Conservation (phyloP, 805 yeast genomes). For the Cyberlindnera petersonii region DNA sequence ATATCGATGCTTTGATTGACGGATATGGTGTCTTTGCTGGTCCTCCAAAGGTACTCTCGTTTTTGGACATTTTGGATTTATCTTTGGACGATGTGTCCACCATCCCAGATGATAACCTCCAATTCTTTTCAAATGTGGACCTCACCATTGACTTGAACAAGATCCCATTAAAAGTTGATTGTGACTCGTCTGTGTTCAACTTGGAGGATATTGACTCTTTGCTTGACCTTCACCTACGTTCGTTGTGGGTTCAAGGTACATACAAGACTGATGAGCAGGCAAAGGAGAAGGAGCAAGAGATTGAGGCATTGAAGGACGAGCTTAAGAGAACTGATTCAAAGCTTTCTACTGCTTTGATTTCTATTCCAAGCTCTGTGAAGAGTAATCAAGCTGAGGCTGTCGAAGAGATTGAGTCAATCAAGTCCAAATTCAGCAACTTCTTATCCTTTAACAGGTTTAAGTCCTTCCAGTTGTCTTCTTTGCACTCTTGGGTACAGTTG, state of each 20-base stretch:
- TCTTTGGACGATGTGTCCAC: conserved; percentile 42
- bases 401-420: conserved; percentile 27
- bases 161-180: conserved; percentile 29
- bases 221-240: conserved; percentile 28
- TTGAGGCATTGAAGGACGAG: conserved; percentile 17
- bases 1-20: conserved; percentile 51
- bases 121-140: conserved; percentile 28
- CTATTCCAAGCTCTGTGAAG: conserved; percentile 18
- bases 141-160: conserved; percentile 40
- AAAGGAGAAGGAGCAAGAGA: conserved; percentile 15
- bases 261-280: conserved; percentile 22
- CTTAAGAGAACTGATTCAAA: conserved; percentile 16
- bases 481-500: conserved; percentile 81
- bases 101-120: conserved; percentile 14
- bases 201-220: conserved; percentile 37
- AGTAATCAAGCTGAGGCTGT: conserved; percentile 24
- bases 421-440: conserved; percentile 39
- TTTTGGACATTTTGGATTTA: conserved; percentile 68
- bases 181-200: conserved; percentile 38
- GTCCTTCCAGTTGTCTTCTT: conserved; percentile 51
- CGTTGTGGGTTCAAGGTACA: conserved; percentile 19
- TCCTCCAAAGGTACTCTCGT: conserved; percentile 62
- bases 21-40: conserved; percentile 48
- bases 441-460: conserved; percentile 45
- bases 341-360: conserved; percentile 11